phyloP scores from a whole-genome alignment of 140 eudicot genomes.

The Oenanthe javanica region DNA sequence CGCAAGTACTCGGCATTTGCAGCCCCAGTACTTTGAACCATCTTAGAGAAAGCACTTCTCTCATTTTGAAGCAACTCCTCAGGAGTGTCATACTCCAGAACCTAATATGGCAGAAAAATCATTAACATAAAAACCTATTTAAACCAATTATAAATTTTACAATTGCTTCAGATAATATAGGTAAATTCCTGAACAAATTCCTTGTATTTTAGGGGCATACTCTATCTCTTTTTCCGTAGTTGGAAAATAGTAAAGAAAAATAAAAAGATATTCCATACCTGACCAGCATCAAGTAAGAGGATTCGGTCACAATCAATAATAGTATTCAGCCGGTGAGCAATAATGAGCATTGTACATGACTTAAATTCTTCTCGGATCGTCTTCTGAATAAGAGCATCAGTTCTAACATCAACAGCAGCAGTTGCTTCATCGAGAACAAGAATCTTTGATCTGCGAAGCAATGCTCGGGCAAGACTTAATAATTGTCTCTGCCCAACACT shows the following conservation, averaged over 20 bases:
- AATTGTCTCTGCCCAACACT: constrained; percentile 97
- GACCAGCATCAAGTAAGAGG: constrained; percentile 88
- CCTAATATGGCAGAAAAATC: constrained; percentile 28
- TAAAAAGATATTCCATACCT: constrained; percentile 32
- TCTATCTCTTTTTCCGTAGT: neutral
- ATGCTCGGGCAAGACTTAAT: constrained; percentile 87
- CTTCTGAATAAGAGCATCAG: constrained; percentile 96
- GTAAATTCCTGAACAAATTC: neutral
- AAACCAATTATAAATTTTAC: neutral
- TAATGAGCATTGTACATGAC: constrained; percentile 95
- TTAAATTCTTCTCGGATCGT: constrained; percentile 93
- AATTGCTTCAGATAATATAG: neutral
- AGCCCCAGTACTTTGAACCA: constrained; percentile 94
- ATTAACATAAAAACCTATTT: neutral
- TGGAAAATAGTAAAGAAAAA: neutral
- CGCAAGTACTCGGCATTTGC: constrained; percentile 91
- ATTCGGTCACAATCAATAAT: constrained; percentile 85
- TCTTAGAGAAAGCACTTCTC: constrained; percentile 67
- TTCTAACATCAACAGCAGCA: constrained; percentile 97
- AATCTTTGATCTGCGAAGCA: constrained; percentile 87
- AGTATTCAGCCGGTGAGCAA: constrained; percentile 93
- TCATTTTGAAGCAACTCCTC: constrained; percentile 52
- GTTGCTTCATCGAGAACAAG: constrained; percentile 99
- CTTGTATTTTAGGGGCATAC: neutral
- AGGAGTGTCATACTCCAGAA: constrained; percentile 77